phyloP scores from a whole-genome alignment of 768 basidiomycete species.

The Ephemerocybe angulata region DNA sequence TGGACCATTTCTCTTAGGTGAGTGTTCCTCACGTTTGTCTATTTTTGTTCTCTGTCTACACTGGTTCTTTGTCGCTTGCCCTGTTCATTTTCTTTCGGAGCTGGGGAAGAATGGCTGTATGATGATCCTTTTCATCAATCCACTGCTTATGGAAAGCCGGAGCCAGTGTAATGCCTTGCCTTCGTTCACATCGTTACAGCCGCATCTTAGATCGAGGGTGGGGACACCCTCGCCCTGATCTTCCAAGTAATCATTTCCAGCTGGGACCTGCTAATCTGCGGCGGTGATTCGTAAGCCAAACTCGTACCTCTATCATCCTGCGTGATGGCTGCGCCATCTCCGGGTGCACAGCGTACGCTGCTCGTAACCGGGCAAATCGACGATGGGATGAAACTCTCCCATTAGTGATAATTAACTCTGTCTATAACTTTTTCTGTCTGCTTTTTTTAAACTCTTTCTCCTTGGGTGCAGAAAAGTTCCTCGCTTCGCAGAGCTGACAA shows the following conservation, averaged over 20 bases:
- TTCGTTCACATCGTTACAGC: no score
- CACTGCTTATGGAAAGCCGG: no score
- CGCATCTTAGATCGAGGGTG: no score
- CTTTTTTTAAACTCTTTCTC: not conserved
- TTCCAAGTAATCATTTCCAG: no score
- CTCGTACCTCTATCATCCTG: no score
- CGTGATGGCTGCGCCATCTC: no score
- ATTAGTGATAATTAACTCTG: not conserved
- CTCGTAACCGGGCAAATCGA: not conserved
- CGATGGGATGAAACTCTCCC: not conserved
- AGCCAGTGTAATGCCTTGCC: no score
- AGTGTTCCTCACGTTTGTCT: slow-evolving; percentile 1
- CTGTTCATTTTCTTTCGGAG: not conserved
- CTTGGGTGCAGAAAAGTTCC: not conserved
- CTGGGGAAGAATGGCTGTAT: not conserved
- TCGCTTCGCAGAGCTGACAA: not conserved
- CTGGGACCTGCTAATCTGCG: no score
- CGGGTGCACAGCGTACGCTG: no score
- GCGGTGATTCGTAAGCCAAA: no score
- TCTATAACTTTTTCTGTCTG: not conserved
- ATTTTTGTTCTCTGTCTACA: not conserved
- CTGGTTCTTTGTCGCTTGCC: not conserved
- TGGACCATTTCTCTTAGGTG: slow-evolving; percentile 58
- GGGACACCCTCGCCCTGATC: no score
- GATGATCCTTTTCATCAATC: not conserved